These are phyloP conservation scores for Aspergillus haitiensis DNA, from an alignment of 495 filamentous ascomycete species.

Conservation along the genomic window DNA sequence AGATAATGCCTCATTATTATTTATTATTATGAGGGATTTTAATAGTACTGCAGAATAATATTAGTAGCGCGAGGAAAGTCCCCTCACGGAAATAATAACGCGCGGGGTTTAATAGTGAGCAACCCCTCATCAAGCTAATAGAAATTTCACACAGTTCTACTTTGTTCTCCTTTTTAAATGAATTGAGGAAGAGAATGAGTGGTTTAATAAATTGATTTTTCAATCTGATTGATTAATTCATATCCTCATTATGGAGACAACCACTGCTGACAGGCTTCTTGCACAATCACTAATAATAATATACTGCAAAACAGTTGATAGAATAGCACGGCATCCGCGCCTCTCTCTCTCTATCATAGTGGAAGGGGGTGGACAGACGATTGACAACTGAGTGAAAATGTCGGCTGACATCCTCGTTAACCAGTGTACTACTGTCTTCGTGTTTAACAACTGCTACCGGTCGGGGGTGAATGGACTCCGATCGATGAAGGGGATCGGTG, in stretches of 20 bases:
- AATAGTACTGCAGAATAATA: neutral
- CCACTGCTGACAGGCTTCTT: too few species aligned
- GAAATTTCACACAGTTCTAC: neutral
- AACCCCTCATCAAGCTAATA: neutral
- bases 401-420: neutral
- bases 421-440: neutral
- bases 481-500: too few species aligned
- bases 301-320: neutral
- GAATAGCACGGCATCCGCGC: neutral
- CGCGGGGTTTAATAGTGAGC: neutral
- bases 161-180: neutral
- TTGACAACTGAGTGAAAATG: neutral
- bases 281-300: neutral
- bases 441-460: neutral
- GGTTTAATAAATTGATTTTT: neutral
- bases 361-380: neutral
- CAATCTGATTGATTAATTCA: neutral
- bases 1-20: neutral
- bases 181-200: neutral
- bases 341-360: neutral
- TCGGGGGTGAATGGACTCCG: neutral
- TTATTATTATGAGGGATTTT: slow-evolving; percentile 2
- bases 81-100: neutral
- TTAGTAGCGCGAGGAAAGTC: neutral
- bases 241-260: neutral